phyloP scores from a whole-genome alignment of 768 basidiomycete species.

The Agaricus sinodeliciosus region DNA sequence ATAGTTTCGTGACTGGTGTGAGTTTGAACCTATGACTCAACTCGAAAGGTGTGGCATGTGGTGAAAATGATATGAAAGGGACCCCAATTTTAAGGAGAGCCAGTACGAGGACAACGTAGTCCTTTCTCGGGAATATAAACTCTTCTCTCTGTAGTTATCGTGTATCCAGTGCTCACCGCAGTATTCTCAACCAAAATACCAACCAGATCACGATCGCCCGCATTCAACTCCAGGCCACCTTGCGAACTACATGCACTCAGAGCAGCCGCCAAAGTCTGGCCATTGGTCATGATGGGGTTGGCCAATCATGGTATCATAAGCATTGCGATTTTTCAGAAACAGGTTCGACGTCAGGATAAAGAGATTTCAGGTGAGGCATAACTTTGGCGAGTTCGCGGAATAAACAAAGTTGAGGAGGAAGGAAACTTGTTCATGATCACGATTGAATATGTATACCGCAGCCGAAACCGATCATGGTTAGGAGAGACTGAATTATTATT shows the following conservation, averaged over 20 bases:
- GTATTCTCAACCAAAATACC: constrained; percentile 68
- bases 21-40: constrained; percentile 24
- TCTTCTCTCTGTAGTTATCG: neutral
- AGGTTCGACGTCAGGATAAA: constrained; percentile 41
- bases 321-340: constrained; percentile 42
- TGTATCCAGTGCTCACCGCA: constrained; percentile 33
- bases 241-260: constrained; percentile 38
- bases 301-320: constrained; percentile 45
- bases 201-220: constrained; percentile 46
- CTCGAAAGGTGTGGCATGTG: too few relatives aligned
- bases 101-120: constrained; percentile 26
- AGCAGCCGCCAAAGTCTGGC: constrained; percentile 54
- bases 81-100: constrained; percentile 23
- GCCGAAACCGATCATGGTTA: too few relatives aligned
- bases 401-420: too few relatives aligned
- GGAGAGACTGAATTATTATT: too few relatives aligned
- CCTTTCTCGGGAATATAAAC: constrained; percentile 14
- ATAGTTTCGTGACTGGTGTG: constrained; percentile 24
- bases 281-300: constrained; percentile 46
- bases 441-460: too few relatives aligned
- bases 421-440: too few relatives aligned
- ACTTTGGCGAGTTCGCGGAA: too few relatives aligned
- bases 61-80: constrained; percentile 27
- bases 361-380: constrained; percentile 47
- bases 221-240: constrained; percentile 52